Base-by-base conservation (phyloP, 2,329 filamentous ascomycete genomes). In the Ophiostoma sp. region DNA sequence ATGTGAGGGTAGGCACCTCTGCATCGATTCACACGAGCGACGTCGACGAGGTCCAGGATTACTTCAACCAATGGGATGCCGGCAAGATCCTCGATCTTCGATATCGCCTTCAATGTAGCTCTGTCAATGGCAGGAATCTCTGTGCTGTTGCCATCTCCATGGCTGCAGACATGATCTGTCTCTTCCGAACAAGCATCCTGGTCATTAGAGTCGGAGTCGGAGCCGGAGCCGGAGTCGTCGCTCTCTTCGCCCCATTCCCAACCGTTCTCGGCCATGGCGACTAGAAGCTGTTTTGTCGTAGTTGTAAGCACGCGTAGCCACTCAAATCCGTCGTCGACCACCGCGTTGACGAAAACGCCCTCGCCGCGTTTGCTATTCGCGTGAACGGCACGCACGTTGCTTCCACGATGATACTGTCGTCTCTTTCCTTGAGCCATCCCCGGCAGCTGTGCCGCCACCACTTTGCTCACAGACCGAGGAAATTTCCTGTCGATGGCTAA, bases 241-340 rank as follows among this genome's bases (percentile, higher is more conserved):
- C 65, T 73, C 3, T 73, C 75, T 1, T 70, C 74, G 1, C 68
- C 64, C 15, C 73, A 75, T 39, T 76, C 75, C 76, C 78, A 79
- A 0, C 77, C 77, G 31, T 74, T 76, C n/a, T 76, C 75, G n/a
- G 76, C 74, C 70, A 79, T 75, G 70, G 79, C 76, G 39, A 76
- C 72, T 41, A 76, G 69, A n/a, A 79, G 72, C 17, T 75, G 75
- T 36, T 72, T 72, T 44, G 77, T 74, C 0, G 76, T 75, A n/a
- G 76, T 77, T 64, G 74, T 76, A 31, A 79, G 60, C 66, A 79
- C 76, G 36, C 78, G 78, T 41, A 79, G 71, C 78, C 78, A 79
- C 27, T 75, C 75, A 1, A 75, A 75, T 4, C 78, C 78, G 39
- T 76, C 75, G 52, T 79, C 77, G 2, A 78, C 76, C 2, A 79